Evolutionary conservation across 2,329 filamentous ascomycete genomes (phyloP).

Genomic region (Colletotrichum sp.): DNA sequence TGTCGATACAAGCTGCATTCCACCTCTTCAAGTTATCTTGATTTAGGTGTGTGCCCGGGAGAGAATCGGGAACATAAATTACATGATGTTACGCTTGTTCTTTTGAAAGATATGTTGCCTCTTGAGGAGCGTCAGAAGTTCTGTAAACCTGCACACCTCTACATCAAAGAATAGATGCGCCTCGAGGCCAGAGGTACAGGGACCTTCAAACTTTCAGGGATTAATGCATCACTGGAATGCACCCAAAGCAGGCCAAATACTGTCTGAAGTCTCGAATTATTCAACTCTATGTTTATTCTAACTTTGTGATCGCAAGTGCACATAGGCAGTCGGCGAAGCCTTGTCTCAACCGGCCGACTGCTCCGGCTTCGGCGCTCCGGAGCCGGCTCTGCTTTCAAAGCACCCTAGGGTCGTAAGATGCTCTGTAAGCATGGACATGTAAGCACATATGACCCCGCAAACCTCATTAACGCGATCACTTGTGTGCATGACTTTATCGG

Average conservation of each 20-base stretch:
- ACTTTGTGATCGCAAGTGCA: background rate
- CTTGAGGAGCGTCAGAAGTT: background rate
- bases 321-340: background rate
- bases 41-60: background rate
- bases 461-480: background rate
- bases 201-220: background rate
- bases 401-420: background rate
- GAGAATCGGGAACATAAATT: fast-evolving
- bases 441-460: background rate
- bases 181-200: background rate
- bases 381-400: background rate
- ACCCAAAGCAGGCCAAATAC: background rate
- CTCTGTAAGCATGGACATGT: background rate
- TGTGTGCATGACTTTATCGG: background rate
- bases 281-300: fast-evolving
- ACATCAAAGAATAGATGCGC: background rate
- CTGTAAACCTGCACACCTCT: fast-evolving
- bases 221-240: background rate
- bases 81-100: fast-evolving
- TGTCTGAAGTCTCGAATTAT: background rate
- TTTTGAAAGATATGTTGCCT: fast-evolving
- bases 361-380: background rate
- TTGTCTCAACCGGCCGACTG: background rate
- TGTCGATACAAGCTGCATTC: background rate
- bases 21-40: background rate